These are phyloP conservation scores for Aspergillus pseudoviridinutans DNA, from an alignment of 2,329 filamentous ascomycete genomes.

Conservation along the genomic window DNA sequence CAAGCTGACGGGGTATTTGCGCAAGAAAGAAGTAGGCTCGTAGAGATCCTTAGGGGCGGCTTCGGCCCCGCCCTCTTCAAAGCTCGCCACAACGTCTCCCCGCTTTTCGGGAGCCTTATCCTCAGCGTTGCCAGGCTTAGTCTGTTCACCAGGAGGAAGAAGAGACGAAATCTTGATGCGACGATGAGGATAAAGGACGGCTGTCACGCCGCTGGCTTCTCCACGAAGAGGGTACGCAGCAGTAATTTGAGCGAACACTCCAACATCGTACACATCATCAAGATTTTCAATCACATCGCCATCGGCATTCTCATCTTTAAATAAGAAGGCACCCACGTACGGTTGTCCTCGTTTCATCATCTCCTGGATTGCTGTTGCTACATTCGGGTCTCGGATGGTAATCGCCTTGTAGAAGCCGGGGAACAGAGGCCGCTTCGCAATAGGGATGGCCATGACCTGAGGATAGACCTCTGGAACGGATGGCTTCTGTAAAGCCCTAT, in stretches of 20 bases:
- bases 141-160: conserved; percentile 59
- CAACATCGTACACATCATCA: conserved; percentile 90
- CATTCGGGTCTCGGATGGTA: conserved; percentile 88
- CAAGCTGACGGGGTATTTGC: conserved; percentile 86
- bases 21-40: conserved; percentile 86
- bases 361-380: conserved; percentile 87
- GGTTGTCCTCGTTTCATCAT: conserved; percentile 96
- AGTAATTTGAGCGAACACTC: conserved; percentile 96
- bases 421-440: conserved; percentile 88
- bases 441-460: conserved; percentile 95
- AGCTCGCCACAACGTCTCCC: conserved; percentile 94
- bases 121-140: conserved; percentile 29
- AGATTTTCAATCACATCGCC: conserved; percentile 87
- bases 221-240: conserved; percentile 85
- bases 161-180: conserved; percentile 86
- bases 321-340: conserved; percentile 93
- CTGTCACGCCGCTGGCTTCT: conserved; percentile 79
- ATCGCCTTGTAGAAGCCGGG: conserved; percentile 99
- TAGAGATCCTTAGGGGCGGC: conserved; percentile 57
- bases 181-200: conserved; percentile 92
- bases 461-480: conserved; percentile 92
- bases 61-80: conserved; percentile 75
- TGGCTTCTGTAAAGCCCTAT: conserved; percentile 78
- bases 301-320: conserved; percentile 93
- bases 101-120: conserved; percentile 62